Conservation (phyloP, 768 basidiomycete species). For the Paxillus ammoniavirescens region DNA sequence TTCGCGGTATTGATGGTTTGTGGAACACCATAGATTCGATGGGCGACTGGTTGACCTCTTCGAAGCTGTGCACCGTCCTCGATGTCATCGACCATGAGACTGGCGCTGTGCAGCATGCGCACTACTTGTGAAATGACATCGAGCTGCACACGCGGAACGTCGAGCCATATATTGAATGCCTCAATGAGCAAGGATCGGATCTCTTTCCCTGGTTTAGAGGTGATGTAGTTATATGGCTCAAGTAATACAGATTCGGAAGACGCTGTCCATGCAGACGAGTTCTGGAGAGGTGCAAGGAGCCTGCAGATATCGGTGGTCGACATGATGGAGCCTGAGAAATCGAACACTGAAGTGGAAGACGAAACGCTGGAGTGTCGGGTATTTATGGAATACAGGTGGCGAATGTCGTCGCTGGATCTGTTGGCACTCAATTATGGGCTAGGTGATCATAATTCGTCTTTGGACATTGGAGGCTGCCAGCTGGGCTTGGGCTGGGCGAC, state of each 20-base stretch:
- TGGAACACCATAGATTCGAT: too few species aligned
- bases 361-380: too few species aligned
- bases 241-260: conserved; percentile 44
- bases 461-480: too few species aligned
- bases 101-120: conserved; percentile 92
- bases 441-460: too few species aligned
- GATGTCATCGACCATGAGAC: conserved; percentile 94
- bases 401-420: too few species aligned
- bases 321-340: neutral
- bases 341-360: too few species aligned
- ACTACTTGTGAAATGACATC: conserved; percentile 76
- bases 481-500: too few species aligned
- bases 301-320: conserved; percentile 11
- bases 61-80: conserved; percentile 88
- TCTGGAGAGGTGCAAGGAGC: conserved; percentile 18
- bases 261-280: conserved; percentile 36
- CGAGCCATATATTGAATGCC: conserved; percentile 91
- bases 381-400: too few species aligned
- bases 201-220: conserved; percentile 88
- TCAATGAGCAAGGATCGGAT: conserved; percentile 84
- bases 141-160: conserved; percentile 73
- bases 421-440: too few species aligned
- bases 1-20: too few species aligned
- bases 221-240: conserved; percentile 86
- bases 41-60: too few species aligned